phyloP scores from a whole-genome alignment of 2,329 filamentous ascomycete species.

The Cordyceps fumosorosea region DNA sequence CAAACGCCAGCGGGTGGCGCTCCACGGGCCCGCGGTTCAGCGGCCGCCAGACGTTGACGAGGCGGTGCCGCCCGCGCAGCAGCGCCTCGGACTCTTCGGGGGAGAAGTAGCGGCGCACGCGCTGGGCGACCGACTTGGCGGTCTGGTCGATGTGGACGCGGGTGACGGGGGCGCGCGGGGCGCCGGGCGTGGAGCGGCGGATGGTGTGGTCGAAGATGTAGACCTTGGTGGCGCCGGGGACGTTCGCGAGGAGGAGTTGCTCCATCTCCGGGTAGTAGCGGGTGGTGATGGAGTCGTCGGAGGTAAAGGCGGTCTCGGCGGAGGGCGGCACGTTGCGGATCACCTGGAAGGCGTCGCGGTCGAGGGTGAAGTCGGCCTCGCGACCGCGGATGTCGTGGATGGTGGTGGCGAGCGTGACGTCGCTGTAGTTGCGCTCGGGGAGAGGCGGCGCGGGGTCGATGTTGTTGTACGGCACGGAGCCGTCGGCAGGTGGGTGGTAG shows the following conservation, averaged over 20 bases:
- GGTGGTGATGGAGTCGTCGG: slow-evolving; percentile 60
- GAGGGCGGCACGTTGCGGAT: slow-evolving; percentile 51
- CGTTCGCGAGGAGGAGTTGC: slow-evolving; percentile 56
- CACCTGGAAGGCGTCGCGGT: slow-evolving; percentile 69
- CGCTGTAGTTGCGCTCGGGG: slow-evolving; percentile 59
- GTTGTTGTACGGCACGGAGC: slow-evolving; percentile 56
- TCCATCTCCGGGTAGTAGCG: slow-evolving; percentile 86
- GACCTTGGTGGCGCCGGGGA: slow-evolving; percentile 61
- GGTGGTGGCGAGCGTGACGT: slow-evolving; percentile 41
- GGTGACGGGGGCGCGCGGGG: slow-evolving; percentile 62
- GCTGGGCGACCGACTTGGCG: slow-evolving; percentile 52
- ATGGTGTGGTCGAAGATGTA: slow-evolving; percentile 86
- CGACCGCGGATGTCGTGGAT: slow-evolving; percentile 69
- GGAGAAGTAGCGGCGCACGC: slow-evolving; percentile 59
- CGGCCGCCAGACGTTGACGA: slow-evolving; percentile 83
- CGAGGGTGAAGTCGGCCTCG: slow-evolving; percentile 60
- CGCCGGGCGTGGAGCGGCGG: slow-evolving; percentile 54
- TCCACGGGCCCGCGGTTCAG: slow-evolving; percentile 53
- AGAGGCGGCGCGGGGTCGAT: slow-evolving; percentile 59
- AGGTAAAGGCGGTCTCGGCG: slow-evolving; percentile 53
- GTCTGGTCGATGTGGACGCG: slow-evolving; percentile 83
- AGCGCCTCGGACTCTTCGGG: slow-evolving; percentile 60
- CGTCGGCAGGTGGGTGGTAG: slow-evolving; percentile 55
- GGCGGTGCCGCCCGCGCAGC: slow-evolving; percentile 64
- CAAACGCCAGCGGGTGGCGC: slow-evolving; percentile 61